phyloP scores from a whole-genome alignment of 2,329 filamentous ascomycete species.

The Bipolaris victoriae region DNA sequence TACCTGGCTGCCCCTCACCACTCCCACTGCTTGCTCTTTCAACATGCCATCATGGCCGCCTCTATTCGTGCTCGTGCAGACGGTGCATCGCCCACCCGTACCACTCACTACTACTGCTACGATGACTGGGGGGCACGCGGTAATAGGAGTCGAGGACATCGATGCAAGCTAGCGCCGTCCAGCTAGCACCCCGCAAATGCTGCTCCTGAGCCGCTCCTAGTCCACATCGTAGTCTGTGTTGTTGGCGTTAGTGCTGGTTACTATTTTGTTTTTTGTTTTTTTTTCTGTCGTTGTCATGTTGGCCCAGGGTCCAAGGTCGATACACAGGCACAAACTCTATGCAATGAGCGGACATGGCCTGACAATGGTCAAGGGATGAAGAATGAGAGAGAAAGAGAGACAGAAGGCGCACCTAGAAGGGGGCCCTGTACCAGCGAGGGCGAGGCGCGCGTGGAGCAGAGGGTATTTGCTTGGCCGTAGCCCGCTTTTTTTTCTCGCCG shows the following conservation, averaged over 20 bases:
- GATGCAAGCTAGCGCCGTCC: conserved; percentile 9
- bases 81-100: too few species aligned
- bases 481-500: conserved; percentile 16
- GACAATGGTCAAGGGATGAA: too few species aligned
- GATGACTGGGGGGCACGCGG: too few species aligned
- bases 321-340: not conserved
- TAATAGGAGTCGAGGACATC: too few species aligned
- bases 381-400: not conserved
- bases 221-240: not conserved
- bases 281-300: too few species aligned
- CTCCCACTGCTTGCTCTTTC: conserved; percentile 5
- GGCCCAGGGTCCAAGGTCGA: not conserved
- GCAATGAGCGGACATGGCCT: not conserved
- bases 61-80: not conserved
- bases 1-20: conserved; percentile 26
- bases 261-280: too few species aligned
- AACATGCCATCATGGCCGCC: not conserved
- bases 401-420: too few species aligned
- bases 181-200: conserved; percentile 11
- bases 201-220: not conserved
- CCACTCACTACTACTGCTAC: too few species aligned
- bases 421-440: not conserved
- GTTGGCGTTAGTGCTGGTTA: too few species aligned
- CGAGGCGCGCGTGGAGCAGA: conserved; percentile 13
- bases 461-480: conserved; percentile 26